Percentiles rank a stretch among this genome's conserved stretches.
Evolutionary conservation across 495 filamentous ascomycete species (phyloP).

Genomic region (Xylaria grammica): DNA sequence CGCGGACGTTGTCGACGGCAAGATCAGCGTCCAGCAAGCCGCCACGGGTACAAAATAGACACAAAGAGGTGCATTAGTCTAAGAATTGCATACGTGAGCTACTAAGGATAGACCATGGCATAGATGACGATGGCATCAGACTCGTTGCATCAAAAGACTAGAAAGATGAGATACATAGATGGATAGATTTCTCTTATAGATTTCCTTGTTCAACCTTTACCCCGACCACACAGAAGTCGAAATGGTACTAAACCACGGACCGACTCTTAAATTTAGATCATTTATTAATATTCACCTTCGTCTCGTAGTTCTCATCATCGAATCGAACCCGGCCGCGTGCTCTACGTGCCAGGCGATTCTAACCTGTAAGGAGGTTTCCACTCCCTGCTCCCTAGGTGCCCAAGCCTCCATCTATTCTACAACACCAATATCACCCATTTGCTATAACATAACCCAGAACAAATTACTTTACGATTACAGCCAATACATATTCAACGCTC

Average conservation of each 20-base stretch:
- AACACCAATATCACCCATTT: neutral
- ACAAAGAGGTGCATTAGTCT: neutral
- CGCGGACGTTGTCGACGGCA: slow-evolving; percentile 72
- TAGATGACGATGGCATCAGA: neutral
- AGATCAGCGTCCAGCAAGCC: slow-evolving; percentile 52
- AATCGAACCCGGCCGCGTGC: too few relatives aligned
- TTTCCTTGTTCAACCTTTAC: neutral
- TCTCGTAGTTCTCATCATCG: too few relatives aligned
- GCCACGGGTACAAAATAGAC: slow-evolving; percentile 40
- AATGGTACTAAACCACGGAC: neutral
- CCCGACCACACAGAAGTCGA: neutral
- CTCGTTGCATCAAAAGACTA: slow-evolving; percentile 11
- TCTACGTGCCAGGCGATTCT: too few relatives aligned
- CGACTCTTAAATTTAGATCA: neutral
- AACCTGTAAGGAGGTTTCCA: too few relatives aligned
- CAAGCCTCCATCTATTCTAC: neutral
- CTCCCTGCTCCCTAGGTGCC: too few relatives aligned
- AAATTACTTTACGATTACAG: neutral
- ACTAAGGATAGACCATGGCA: slow-evolving; percentile 22
- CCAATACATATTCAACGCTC: neutral
- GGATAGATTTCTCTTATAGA: slow-evolving; percentile 20
- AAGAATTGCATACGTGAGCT: slow-evolving; percentile 1
- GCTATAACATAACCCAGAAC: neutral
- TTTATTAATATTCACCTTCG: neutral
- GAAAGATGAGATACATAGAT: slow-evolving; percentile 26